A percentile compares a stretch with the other conserved stretches of the same genome.
phyloP scores from a whole-genome alignment of 768 basidiomycete species.

The Tremella mesenterica region DNA sequence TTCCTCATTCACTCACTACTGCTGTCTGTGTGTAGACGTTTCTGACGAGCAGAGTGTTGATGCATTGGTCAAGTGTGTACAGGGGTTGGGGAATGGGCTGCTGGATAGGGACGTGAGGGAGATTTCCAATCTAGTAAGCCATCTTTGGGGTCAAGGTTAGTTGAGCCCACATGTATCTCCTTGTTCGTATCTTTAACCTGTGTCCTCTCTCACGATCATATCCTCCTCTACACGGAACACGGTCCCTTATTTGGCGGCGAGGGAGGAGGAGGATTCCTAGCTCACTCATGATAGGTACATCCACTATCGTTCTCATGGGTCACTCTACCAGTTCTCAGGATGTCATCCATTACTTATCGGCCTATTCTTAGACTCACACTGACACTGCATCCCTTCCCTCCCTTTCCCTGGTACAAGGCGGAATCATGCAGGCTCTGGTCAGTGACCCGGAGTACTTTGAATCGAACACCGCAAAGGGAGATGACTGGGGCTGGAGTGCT shows the following conservation, averaged over 20 bases:
- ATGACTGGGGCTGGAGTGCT: conserved; percentile 3
- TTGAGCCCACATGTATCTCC: background rate
- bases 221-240: background rate
- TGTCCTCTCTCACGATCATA: too few relatives aligned
- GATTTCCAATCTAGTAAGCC: conserved; percentile 28
- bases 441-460: conserved; percentile 32
- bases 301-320: conserved; percentile 35
- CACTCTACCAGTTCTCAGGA: conserved; percentile 43
- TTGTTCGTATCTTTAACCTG: too few relatives aligned
- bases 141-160: conserved; percentile 28
- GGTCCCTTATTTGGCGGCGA: conserved; percentile 9
- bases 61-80: conserved; percentile 36
- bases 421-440: conserved; percentile 42
- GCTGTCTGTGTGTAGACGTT: background rate
- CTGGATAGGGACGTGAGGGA: conserved; percentile 32
- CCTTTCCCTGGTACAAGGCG: conserved; percentile 24
- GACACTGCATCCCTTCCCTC: too few relatives aligned
- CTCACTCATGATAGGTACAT: conserved; percentile 13
- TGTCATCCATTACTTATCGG: conserved; percentile 36
- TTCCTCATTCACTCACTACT: too few relatives aligned
- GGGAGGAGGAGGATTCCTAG: background rate
- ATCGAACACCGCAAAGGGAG: background rate
- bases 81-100: conserved; percentile 28
- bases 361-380: too few relatives aligned
- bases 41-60: conserved; percentile 22